Percentiles rank a stretch among this genome's conserved stretches.
Conservation (phyloP, 2,329 filamentous ascomycete genomes). For the Trichoderma sp. region DNA sequence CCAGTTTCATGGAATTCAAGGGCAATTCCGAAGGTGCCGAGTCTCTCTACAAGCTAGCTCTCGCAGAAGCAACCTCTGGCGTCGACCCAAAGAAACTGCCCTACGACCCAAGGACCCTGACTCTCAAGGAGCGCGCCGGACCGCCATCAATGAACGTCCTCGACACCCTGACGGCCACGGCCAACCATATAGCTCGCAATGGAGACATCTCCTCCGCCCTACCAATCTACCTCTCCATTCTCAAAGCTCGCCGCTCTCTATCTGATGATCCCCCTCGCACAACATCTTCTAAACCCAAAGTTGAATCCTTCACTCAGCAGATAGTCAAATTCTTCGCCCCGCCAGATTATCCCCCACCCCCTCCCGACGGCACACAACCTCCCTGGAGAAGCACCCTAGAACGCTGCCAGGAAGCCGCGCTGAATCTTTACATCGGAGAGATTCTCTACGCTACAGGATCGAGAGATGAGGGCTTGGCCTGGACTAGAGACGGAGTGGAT, state of each 20-base stretch:
- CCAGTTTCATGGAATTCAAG: slow-evolving; percentile 81
- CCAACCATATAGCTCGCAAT: slow-evolving; percentile 70
- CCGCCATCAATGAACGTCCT: slow-evolving; percentile 72
- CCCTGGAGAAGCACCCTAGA: slow-evolving; percentile 64
- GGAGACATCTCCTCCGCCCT: slow-evolving; percentile 68
- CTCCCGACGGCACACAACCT: slow-evolving; percentile 65
- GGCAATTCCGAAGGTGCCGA: slow-evolving; percentile 61
- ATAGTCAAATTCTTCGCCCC: slow-evolving; percentile 35
- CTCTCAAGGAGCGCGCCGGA: slow-evolving; percentile 59
- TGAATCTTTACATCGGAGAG: slow-evolving; percentile 90
- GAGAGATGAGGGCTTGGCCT: slow-evolving; percentile 72
- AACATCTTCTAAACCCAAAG: slow-evolving; percentile 15
- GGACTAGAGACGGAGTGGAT: slow-evolving; percentile 87
- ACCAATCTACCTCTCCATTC: slow-evolving; percentile 79
- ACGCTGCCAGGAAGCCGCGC: slow-evolving; percentile 77
- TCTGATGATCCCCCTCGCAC: slow-evolving; percentile 37
- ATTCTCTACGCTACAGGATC: slow-evolving; percentile 71
- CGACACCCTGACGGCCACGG: slow-evolving; percentile 71
- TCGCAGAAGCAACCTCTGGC: slow-evolving; percentile 68
- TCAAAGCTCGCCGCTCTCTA: slow-evolving; percentile 70
- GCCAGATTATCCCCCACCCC: slow-evolving; percentile 68
- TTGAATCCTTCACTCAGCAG: slow-evolving; percentile 24
- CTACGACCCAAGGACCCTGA: slow-evolving; percentile 61
- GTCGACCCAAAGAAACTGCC: slow-evolving; percentile 40
- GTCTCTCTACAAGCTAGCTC: slow-evolving; percentile 71